phyloP scores from a whole-genome alignment of 2,329 filamentous ascomycete genomes.

The Ophiostoma tasmaniense region DNA sequence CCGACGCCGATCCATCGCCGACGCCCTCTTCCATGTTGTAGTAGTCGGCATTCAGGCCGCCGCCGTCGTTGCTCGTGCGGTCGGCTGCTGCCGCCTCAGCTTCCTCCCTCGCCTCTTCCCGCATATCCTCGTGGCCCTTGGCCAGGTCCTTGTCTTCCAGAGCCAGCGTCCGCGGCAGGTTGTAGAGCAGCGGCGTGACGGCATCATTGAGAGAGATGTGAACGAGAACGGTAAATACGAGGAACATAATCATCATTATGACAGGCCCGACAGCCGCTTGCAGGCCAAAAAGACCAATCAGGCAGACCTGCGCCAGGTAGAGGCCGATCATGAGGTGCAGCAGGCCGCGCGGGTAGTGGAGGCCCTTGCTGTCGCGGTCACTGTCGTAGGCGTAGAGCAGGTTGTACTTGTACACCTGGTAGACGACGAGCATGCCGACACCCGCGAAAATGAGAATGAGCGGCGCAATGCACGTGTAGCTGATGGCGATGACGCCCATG shows the following conservation, averaged over 20 bases:
- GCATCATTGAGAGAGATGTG: slow-evolving; percentile 64
- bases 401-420: slow-evolving; percentile 80
- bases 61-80: not conserved
- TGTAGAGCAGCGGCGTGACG: slow-evolving; percentile 62
- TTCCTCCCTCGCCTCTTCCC: slow-evolving; percentile 11
- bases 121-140: slow-evolving; percentile 18
- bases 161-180: slow-evolving; percentile 59
- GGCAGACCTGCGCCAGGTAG: slow-evolving; percentile 69
- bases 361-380: slow-evolving; percentile 76
- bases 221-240: slow-evolving; percentile 68
- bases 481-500: slow-evolving; percentile 64
- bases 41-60: slow-evolving; percentile 26
- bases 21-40: slow-evolving; percentile 26
- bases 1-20: not conserved
- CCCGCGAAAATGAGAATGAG: slow-evolving; percentile 73
- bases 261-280: slow-evolving; percentile 59
- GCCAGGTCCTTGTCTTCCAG: slow-evolving; percentile 26
- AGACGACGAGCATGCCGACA: slow-evolving; percentile 68
- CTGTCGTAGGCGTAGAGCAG: slow-evolving; percentile 73
- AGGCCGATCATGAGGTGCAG: slow-evolving; percentile 78
- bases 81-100: not conserved
- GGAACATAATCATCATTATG: slow-evolving; percentile 64
- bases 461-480: slow-evolving; percentile 77
- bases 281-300: slow-evolving; percentile 74
- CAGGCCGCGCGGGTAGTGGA: slow-evolving; percentile 78